Percentiles rank a stretch among this genome's conserved stretches.
Evolutionary conservation across 805 yeast genomes (phyloP).

Genomic region (Barnettozyma sp.): DNA sequence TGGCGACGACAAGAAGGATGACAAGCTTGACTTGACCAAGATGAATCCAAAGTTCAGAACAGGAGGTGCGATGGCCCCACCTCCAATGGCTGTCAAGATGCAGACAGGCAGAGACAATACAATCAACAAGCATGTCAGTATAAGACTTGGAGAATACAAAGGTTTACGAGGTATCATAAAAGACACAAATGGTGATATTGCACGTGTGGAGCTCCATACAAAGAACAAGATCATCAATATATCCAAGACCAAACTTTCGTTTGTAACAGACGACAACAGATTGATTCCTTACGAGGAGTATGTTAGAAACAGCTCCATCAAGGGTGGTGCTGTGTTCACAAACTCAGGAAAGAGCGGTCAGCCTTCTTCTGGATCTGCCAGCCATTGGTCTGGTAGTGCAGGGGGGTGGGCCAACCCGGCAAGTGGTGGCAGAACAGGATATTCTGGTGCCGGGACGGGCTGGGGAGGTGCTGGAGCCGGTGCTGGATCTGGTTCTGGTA

Average conservation of each 20-base stretch:
- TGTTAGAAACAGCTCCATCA: slow-evolving; percentile 40
- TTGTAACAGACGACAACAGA: slow-evolving; percentile 59
- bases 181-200: slow-evolving; percentile 87
- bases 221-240: slow-evolving; percentile 84
- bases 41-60: slow-evolving; percentile 76
- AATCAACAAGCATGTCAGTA: slow-evolving; percentile 76
- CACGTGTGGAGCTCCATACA: slow-evolving; percentile 90
- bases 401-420: slow-evolving; percentile 28
- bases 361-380: slow-evolving; percentile 24
- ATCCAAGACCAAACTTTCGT: slow-evolving; percentile 70
- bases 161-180: slow-evolving; percentile 91
- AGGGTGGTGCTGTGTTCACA: slow-evolving; percentile 15
- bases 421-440: slow-evolving; percentile 36
- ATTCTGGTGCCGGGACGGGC: slow-evolving; percentile 38
- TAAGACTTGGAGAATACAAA: slow-evolving; percentile 86
- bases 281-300: slow-evolving; percentile 76
- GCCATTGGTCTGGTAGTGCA: slow-evolving; percentile 28
- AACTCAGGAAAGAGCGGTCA: slow-evolving; percentile 8
- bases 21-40: slow-evolving; percentile 62
- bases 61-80: slow-evolving; percentile 46
- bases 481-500: slow-evolving; percentile 40
- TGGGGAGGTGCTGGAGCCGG: slow-evolving; percentile 36
- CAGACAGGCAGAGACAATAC: slow-evolving; percentile 76
- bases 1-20: slow-evolving; percentile 26
- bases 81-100: slow-evolving; percentile 44